phyloP scores from a whole-genome alignment of 1,284 basidiomycete species.

The Ustilago cynodontis region DNA sequence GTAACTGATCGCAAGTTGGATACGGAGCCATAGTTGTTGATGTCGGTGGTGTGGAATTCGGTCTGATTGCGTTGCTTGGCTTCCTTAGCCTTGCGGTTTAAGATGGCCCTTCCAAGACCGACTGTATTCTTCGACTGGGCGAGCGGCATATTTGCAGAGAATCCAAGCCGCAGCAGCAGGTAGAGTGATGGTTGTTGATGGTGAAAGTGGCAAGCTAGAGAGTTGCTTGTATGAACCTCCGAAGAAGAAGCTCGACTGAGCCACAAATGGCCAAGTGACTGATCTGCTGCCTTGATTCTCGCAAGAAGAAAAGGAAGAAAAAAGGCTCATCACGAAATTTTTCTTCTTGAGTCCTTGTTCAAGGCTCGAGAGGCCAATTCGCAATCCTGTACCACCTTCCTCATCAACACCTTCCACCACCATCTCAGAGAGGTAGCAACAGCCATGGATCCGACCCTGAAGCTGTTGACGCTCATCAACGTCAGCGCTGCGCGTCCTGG shows the following conservation, averaged over 20 bases:
- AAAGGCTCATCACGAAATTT: slow-evolving; percentile 14
- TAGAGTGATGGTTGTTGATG: slow-evolving; percentile 3
- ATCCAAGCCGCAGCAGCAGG: slow-evolving; percentile 13
- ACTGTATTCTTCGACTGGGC: slow-evolving; percentile 67
- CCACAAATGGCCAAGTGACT: slow-evolving; percentile 1
- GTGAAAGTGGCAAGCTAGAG: slow-evolving; percentile 8
- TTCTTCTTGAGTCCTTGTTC: background rate
- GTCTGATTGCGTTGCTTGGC: slow-evolving; percentile 54
- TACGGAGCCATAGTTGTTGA: slow-evolving; percentile 71
- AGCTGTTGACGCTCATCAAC: slow-evolving; percentile 91
- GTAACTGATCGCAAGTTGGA: slow-evolving; percentile 86
- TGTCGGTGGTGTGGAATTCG: slow-evolving; percentile 68
- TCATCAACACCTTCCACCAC: too few relatives aligned
- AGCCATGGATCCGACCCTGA: slow-evolving; percentile 57
- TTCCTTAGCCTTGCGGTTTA: slow-evolving; percentile 66
- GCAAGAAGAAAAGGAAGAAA: slow-evolving; percentile 6
- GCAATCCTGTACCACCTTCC: background rate
- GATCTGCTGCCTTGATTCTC: background rate
- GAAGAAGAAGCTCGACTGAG: slow-evolving; percentile 16
- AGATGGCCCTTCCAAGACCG: slow-evolving; percentile 66
- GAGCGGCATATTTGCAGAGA: slow-evolving; percentile 48
- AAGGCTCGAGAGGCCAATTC: background rate
- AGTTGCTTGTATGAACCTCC: background rate
- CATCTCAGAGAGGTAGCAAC: slow-evolving; percentile 1
- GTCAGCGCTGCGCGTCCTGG: slow-evolving; percentile 79